Base-by-base conservation (phyloP, 2,329 filamentous ascomycete genomes). In the Cladosporium sp. region DNA sequence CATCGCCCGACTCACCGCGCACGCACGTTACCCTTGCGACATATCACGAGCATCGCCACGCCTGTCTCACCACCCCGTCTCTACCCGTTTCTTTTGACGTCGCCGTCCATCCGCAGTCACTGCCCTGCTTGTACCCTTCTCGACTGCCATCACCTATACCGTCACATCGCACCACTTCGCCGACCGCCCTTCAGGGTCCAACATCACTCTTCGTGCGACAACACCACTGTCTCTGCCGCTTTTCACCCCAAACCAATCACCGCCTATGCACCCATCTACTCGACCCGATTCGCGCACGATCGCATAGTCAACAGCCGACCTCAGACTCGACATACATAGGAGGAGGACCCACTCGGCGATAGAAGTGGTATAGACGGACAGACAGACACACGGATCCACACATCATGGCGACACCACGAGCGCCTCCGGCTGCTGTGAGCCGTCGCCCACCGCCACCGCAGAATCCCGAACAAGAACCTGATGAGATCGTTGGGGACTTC, bases 401-500 rank as follows among this genome's bases (percentile, higher is more conserved):
- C 42, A 58, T 36, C 58, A 66, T 66, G 63, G 62, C 63, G 40
- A 56, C 57, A 43, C 58, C 60, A 37, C 51, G 58, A 40, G 51
- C 50, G 41, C 56, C 60, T 27, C 56, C 57, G 15, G 52, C 58
- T 37, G 57, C 59, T 37, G 57, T 57, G 42, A 64, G 66, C 55
- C 66, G 67, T 56, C 64, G 69, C 56, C 63, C 67, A 48, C 62
- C 63, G 22, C 57, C 44, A 19, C 50, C 54, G 17, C 49, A 56
- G 36, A 55, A 50, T 29, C 51, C 68, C 57, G 70, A 64, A 48
- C 54, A 54, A 49, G 64, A 65, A 63, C 69, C 60, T 44, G 68
- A 63, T 58, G 67, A 61, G 61, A 67, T 72, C 40, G 78, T 93
- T 62, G 89, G 90, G 59, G 83, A 86, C 64, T 96, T 95, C 71